These are phyloP conservation scores for Neurospora discreta DNA, from an alignment of 495 filamentous ascomycete genomes.

Conservation along the genomic window DNA sequence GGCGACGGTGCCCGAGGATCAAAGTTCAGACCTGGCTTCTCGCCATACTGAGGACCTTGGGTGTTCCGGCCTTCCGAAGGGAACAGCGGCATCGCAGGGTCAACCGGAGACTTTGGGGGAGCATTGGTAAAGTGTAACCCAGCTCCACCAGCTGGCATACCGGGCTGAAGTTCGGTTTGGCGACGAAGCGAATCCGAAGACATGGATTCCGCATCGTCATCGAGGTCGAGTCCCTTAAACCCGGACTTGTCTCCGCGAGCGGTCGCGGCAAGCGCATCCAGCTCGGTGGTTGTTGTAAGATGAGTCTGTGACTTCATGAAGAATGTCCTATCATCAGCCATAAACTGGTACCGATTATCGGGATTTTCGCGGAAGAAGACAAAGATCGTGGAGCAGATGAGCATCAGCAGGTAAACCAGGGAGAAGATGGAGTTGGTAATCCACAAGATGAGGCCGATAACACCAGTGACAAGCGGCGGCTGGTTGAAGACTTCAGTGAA, in stretches of 20 bases:
- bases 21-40: constrained; percentile 7
- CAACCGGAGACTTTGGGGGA: constrained; percentile 47
- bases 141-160: not conserved
- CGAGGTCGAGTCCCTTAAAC: constrained; percentile 55
- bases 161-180: constrained; percentile 7
- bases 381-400: constrained; percentile 72
- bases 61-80: constrained; percentile 24
- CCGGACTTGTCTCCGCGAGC: constrained; percentile 81
- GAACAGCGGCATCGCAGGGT: constrained; percentile 53
- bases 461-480: constrained; percentile 80
- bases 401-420: constrained; percentile 73
- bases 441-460: constrained; percentile 94
- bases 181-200: constrained; percentile 30
- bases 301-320: constrained; percentile 97
- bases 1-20: constrained; percentile 4
- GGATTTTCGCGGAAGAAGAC: constrained; percentile 91
- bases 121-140: constrained; percentile 16
- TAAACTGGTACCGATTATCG: constrained; percentile 89
- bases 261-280: constrained; percentile 88
- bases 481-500: constrained; percentile 81
- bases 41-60: constrained; percentile 2
- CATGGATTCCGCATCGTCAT: constrained; percentile 68
- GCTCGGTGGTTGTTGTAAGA: constrained; percentile 70
- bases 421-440: constrained; percentile 82
- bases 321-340: constrained; percentile 90